These are phyloP conservation scores for Fusarium dlaminii DNA, from an alignment of 2,329 filamentous ascomycete genomes.

Conservation along the genomic window DNA sequence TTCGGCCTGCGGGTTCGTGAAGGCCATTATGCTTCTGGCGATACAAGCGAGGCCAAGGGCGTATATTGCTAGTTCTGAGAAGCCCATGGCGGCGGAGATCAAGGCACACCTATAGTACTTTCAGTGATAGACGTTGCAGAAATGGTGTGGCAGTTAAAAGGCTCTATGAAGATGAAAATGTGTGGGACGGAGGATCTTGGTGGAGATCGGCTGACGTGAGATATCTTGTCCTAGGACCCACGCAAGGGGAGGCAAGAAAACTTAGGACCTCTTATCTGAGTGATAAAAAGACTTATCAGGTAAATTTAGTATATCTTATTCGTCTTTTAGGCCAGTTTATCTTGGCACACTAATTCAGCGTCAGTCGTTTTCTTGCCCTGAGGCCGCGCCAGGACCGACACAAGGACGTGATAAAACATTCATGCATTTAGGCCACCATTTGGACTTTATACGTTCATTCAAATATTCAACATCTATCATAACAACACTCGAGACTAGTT, in stretches of 20 bases:
- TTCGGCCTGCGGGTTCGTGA: slow-evolving; percentile 7
- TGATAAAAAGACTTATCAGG: background rate
- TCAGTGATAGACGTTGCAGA: too few relatives aligned
- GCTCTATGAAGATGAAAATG: background rate
- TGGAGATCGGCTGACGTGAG: background rate
- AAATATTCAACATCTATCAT: background rate
- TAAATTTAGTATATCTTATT: background rate
- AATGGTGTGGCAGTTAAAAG: background rate
- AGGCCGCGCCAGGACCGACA: too few relatives aligned
- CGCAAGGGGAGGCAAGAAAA: background rate
- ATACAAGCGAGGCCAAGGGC: background rate
- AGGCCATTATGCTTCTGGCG: slow-evolving; percentile 2
- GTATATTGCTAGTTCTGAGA: background rate
- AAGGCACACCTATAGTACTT: rapidly evolving
- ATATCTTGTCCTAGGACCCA: background rate
- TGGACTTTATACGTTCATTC: background rate
- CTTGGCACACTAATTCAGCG: background rate
- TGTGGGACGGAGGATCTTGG: background rate
- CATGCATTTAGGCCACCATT: background rate
- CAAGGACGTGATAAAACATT: background rate
- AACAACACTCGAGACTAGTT: background rate
- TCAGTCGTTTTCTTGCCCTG: background rate
- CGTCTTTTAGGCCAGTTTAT: too few relatives aligned
- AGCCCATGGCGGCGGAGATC: background rate
- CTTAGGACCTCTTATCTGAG: background rate